Evolutionary conservation across 2,329 filamentous ascomycete species (phyloP).

Genomic region (Cryphonectria radicalis): DNA sequence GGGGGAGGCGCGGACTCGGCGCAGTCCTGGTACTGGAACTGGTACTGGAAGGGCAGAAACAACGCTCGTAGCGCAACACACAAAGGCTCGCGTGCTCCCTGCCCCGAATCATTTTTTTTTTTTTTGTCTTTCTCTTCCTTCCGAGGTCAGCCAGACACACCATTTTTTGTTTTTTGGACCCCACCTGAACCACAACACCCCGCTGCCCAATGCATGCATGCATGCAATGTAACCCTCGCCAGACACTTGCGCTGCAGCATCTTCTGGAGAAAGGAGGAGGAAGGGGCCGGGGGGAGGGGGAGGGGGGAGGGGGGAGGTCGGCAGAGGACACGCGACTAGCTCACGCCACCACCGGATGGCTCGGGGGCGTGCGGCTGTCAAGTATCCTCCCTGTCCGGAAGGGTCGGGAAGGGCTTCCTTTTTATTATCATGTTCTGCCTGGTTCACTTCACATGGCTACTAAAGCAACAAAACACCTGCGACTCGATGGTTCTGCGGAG

Average conservation of each 20-base stretch:
- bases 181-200: neutral
- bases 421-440: neutral
- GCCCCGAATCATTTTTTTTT: neutral
- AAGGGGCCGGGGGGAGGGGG: no score
- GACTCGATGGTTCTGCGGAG: neutral
- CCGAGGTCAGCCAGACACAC: neutral
- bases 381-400: neutral
- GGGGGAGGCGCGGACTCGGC: no score
- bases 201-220: neutral
- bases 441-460: neutral
- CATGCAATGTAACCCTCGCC: neutral
- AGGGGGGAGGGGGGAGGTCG: neutral
- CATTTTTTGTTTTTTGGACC: neutral
- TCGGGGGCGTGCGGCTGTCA: neutral
- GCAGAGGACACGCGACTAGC: constrained; percentile 1
- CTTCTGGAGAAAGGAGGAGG: no score
- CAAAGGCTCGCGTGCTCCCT: neutral
- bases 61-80: no score
- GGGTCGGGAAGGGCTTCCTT: neutral
- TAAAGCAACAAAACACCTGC: neutral
- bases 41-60: no score
- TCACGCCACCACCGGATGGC: neutral
- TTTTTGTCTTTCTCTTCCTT: neutral
- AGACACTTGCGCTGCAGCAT: neutral
- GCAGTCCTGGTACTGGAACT: no score